Conservation (phyloP, 495 filamentous ascomycete genomes). For the Penicillium samsonianum region DNA sequence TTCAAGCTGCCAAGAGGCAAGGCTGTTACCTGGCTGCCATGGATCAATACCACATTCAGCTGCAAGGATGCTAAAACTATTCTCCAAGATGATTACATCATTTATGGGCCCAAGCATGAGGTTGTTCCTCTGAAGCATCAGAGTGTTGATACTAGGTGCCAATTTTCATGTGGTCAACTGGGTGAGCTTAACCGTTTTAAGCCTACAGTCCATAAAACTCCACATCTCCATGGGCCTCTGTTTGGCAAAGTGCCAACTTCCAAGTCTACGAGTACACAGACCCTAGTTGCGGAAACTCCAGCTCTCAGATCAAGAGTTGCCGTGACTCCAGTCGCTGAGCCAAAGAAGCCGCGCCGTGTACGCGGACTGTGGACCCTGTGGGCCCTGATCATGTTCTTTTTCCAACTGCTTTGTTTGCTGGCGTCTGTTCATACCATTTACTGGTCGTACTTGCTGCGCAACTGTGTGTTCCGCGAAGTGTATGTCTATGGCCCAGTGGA, state of each 20-base stretch:
- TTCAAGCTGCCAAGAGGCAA: constrained; percentile 13
- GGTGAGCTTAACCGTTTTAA: neutral
- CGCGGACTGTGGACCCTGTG: neutral
- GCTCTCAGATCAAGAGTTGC: neutral
- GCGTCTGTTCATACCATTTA: neutral
- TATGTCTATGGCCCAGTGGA: neutral
- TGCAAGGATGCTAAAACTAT: neutral
- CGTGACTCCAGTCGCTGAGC: neutral
- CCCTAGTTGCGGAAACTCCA: neutral
- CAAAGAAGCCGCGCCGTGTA: neutral
- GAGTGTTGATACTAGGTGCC: neutral
- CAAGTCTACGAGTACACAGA: neutral
- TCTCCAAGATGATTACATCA: neutral
- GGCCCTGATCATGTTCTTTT: neutral
- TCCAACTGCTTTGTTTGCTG: neutral
- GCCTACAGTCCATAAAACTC: neutral
- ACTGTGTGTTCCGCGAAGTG: neutral
- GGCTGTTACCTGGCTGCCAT: constrained; percentile 32
- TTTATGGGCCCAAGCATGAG: neutral
- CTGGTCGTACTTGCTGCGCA: neutral
- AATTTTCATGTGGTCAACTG: neutral
- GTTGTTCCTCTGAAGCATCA: neutral
- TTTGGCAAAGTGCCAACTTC: too few species aligned
- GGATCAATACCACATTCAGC: constrained; percentile 15
- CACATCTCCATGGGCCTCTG: neutral